Evolutionary conservation across 352 stramenopile species (phyloP).

Genomic region (Saprolegnia parasitica): DNA sequence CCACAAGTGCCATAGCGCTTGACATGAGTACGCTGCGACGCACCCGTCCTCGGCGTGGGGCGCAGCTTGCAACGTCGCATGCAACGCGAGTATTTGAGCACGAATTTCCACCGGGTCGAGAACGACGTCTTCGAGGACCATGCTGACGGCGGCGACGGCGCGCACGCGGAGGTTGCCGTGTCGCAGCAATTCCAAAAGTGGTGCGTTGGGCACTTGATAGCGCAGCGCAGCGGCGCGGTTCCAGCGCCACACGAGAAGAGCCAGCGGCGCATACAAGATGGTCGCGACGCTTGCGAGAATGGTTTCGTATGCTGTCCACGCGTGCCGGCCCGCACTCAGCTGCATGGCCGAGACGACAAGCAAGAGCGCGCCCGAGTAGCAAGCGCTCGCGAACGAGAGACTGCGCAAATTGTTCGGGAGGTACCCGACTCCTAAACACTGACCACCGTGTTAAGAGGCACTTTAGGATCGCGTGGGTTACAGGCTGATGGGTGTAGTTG

Average conservation of each 20-base stretch:
- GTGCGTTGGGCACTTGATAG: slow-evolving; percentile 22
- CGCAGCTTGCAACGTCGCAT: not conserved
- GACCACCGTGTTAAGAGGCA: not conserved
- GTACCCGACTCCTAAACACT: slow-evolving; percentile 25
- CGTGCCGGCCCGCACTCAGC: not conserved
- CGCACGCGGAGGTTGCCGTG: slow-evolving; percentile 2
- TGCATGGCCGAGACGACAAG: slow-evolving; percentile 14
- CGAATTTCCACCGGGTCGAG: slow-evolving; percentile 1
- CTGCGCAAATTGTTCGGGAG: slow-evolving; percentile 22
- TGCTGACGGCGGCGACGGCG: slow-evolving; percentile 14
- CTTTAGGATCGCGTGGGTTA: not conserved
- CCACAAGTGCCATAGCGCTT: slow-evolving; percentile 23
- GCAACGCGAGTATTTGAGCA: not conserved
- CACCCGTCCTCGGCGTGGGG: not conserved
- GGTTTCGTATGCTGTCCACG: not conserved
- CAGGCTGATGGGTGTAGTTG: slow-evolving; percentile 25
- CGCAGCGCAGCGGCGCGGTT: not conserved
- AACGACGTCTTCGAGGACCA: slow-evolving; percentile 13
- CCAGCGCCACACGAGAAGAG: not conserved
- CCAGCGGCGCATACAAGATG: slow-evolving; percentile 14
- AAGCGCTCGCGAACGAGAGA: slow-evolving; percentile 26
- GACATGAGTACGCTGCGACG: slow-evolving; percentile 17
- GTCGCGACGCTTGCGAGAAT: not conserved
- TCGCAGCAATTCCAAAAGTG: not conserved
- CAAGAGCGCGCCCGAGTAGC: slow-evolving; percentile 11